These are phyloP conservation scores for Clonostachys solani DNA, from an alignment of 2,329 filamentous ascomycete species.

Conservation along the genomic window DNA sequence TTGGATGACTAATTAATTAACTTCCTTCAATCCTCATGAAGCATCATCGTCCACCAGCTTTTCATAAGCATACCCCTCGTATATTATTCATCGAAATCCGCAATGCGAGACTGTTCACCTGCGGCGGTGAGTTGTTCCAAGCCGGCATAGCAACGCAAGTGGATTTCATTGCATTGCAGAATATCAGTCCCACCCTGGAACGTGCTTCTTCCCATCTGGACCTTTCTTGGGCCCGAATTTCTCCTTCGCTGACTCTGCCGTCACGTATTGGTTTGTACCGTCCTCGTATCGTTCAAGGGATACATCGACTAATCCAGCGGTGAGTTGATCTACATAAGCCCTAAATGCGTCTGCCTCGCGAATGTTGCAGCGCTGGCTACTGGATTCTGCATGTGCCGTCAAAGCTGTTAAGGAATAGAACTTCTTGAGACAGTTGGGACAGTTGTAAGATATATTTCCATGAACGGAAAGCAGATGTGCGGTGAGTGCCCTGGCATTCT, in stretches of 20 bases:
- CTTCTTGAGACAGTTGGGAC: slow-evolving; percentile 35
- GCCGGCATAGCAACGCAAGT: no score
- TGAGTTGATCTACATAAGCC: slow-evolving; percentile 30
- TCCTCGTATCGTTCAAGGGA: slow-evolving; percentile 17
- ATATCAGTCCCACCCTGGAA: no score
- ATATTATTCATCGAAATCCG: no score
- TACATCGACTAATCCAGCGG: slow-evolving; percentile 28
- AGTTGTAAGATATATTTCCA: slow-evolving; percentile 23
- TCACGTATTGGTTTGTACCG: slow-evolving; percentile 23
- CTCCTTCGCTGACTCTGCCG: not conserved
- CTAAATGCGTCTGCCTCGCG: slow-evolving; percentile 32
- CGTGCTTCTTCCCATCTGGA: not conserved
- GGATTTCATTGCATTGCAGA: no score
- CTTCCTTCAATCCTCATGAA: no score
- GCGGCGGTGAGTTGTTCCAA: no score
- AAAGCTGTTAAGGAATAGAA: slow-evolving; percentile 38
- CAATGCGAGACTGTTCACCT: no score
- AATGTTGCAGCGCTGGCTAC: slow-evolving; percentile 33
- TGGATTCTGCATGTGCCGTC: slow-evolving; percentile 43
- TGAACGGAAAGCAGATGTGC: slow-evolving; percentile 43
- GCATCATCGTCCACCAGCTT: no score
- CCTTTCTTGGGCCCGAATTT: not conserved
- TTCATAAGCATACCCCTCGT: no score
- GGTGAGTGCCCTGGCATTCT: slow-evolving; percentile 20
- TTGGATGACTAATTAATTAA: no score